Conservation (phyloP, 345 rosid genomes). For the Rhodamnia rubescens region DNA sequence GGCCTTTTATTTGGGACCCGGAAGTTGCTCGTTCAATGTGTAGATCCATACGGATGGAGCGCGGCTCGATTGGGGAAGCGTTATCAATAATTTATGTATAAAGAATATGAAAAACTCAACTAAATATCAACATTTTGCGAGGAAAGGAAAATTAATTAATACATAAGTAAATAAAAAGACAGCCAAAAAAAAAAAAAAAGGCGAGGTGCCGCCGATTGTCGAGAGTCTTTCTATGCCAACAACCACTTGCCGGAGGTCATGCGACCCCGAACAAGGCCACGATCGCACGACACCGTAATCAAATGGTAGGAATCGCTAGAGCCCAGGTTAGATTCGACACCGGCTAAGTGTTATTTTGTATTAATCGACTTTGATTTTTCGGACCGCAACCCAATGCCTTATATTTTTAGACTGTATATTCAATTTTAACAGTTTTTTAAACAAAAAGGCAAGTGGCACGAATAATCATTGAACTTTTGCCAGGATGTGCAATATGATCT, state of each 20-base stretch:
- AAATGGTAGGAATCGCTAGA: neutral
- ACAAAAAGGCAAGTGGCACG: too few relatives aligned
- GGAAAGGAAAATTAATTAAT: neutral
- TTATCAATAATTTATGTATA: too few relatives aligned
- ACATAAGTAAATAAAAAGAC: neutral
- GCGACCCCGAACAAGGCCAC: neutral
- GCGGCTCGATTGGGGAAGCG: too few relatives aligned
- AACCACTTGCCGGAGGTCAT: neutral
- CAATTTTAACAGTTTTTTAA: neutral
- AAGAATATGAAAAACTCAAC: neutral
- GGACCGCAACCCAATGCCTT: too few relatives aligned
- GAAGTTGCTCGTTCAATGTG: too few relatives aligned
- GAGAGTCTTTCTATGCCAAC: rapidly evolving
- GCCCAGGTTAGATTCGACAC: neutral
- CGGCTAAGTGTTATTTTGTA: too few relatives aligned
- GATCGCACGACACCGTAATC: neutral
- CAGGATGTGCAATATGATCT: too few relatives aligned
- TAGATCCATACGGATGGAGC: too few relatives aligned
- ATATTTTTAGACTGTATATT: neutral
- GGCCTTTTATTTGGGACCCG: too few relatives aligned
- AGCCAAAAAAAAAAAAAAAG: neutral
- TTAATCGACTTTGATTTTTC: neutral
- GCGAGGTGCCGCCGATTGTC: rapidly evolving
- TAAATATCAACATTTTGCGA: neutral
- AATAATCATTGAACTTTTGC: too few relatives aligned